Percentiles rank a stretch among this genome's conserved stretches.
Conservation (phyloP, 2,329 filamentous ascomycete species). For the Xylariomycetidae sp. region DNA sequence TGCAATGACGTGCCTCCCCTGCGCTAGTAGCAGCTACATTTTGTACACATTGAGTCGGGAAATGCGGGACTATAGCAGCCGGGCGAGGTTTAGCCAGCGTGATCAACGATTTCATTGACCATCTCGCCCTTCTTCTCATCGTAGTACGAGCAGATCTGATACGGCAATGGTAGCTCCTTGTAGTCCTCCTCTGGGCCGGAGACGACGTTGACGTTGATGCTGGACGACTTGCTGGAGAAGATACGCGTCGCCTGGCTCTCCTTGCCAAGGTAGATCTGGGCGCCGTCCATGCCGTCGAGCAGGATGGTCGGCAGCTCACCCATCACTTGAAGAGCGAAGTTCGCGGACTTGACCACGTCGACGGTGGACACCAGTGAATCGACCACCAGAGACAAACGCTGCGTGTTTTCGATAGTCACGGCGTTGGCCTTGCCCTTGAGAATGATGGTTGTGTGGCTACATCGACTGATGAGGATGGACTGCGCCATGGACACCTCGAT, state of each 20-base stretch:
- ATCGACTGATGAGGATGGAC: constrained; percentile 85
- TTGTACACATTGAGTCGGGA: too few species aligned
- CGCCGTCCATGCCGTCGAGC: constrained; percentile 89
- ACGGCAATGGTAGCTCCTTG: constrained; percentile 78
- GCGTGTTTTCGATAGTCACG: constrained; percentile 90
- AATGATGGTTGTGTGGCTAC: constrained; percentile 84
- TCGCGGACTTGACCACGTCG: constrained; percentile 91
- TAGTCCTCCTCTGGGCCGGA: constrained; percentile 69
- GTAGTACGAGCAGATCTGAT: constrained; percentile 79
- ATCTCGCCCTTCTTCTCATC: constrained; percentile 65
- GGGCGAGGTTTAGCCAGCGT: constrained; percentile 80
- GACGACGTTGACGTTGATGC: constrained; percentile 84
- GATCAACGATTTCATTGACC: constrained; percentile 91
- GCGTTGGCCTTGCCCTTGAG: constrained; percentile 92
- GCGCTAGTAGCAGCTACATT: too few species aligned
- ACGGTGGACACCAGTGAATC: constrained; percentile 86
- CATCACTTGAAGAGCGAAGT: constrained; percentile 89
- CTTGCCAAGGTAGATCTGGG: constrained; percentile 77
- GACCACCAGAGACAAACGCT: constrained; percentile 75
- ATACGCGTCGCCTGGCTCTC: constrained; percentile 82
- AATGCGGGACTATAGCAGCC: too few species aligned
- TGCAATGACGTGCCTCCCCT: neutral
- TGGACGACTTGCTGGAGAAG: constrained; percentile 34
- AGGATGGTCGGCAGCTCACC: constrained; percentile 81
- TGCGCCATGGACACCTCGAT: constrained; percentile 78